phyloP scores from a whole-genome alignment of 768 basidiomycete genomes.

The Termitomyces eurrhizus region DNA sequence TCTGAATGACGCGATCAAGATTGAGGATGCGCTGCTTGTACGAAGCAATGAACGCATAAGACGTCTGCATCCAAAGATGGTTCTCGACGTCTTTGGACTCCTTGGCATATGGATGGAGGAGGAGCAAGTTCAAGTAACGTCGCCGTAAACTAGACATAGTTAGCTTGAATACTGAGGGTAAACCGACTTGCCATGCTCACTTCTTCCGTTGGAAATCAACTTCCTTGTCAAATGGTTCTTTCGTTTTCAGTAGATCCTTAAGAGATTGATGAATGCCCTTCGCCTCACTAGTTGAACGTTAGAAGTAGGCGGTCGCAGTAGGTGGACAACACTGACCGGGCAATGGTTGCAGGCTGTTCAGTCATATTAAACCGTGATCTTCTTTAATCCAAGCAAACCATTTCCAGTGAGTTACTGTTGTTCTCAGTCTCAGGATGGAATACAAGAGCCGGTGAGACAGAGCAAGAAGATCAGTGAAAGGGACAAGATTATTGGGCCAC shows the following conservation, averaged over 20 bases:
- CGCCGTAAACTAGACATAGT: conserved; percentile 53
- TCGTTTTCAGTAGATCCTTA: conserved; percentile 70
- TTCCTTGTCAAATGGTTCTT: conserved; percentile 79
- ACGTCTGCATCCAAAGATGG: conserved; percentile 91
- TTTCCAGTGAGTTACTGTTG: conserved; percentile 20
- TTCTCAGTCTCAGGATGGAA: conserved; percentile 7
- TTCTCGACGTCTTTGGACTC: conserved; percentile 80
- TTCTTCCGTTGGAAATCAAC: conserved; percentile 84
- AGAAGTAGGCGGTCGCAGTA: conserved; percentile 16
- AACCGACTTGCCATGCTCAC: conserved; percentile 42
- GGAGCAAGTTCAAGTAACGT: conserved; percentile 64
- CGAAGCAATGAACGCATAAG: conserved; percentile 76
- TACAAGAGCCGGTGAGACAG: conserved; percentile 2
- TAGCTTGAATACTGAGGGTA: conserved; percentile 12
- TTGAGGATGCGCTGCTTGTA: conserved; percentile 75
- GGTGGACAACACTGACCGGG: conserved; percentile 33
- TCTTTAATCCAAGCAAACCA: conserved; percentile 27
- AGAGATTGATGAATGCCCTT: conserved; percentile 69
- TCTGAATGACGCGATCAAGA: conserved; percentile 56
- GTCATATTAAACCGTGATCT: conserved; percentile 31
- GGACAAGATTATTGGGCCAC: conserved; percentile 10
- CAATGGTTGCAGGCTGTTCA: conserved; percentile 40
- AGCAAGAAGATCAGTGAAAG: conserved; percentile 15
- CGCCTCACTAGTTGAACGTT: conserved; percentile 57
- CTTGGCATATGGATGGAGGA: conserved; percentile 62